Conservation (phyloP, 768 basidiomycete species). For the Lentinula lateritia region DNA sequence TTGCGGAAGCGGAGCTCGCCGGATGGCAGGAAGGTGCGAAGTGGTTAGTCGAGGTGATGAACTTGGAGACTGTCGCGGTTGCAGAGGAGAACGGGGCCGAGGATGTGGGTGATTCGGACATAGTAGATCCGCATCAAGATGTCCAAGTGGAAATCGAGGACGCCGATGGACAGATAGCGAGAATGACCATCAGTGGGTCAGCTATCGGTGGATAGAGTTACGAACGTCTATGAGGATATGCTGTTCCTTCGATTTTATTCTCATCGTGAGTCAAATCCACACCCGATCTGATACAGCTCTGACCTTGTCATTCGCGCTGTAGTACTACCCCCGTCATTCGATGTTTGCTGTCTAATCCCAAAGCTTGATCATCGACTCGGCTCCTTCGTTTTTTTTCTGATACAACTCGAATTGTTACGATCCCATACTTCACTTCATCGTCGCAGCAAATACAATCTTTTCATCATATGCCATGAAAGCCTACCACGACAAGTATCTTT, state of each 20-base stretch:
- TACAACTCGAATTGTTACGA: too few species aligned
- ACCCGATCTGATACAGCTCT: too few species aligned
- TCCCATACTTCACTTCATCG: too few species aligned
- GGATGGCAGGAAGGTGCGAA: slow-evolving; percentile 82
- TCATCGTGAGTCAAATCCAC: too few species aligned
- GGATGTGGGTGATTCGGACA: slow-evolving; percentile 22
- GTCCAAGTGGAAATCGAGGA: slow-evolving; percentile 71
- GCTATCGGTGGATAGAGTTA: background rate
- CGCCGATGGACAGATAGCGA: slow-evolving; percentile 63
- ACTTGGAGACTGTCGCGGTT: slow-evolving; percentile 45
- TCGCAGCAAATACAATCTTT: too few species aligned
- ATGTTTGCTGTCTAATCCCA: too few species aligned
- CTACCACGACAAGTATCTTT: too few species aligned
- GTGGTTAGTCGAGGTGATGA: slow-evolving; percentile 81
- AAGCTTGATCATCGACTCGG: too few species aligned
- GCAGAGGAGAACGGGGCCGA: slow-evolving; percentile 29
- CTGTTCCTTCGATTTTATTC: background rate
- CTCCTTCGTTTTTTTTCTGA: too few species aligned
- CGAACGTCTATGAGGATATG: background rate
- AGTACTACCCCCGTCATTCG: too few species aligned
- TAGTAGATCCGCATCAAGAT: slow-evolving; percentile 28
- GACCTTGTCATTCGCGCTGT: too few species aligned
- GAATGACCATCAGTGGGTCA: slow-evolving; percentile 46
- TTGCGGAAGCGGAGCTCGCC: slow-evolving; percentile 74
- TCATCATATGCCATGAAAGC: too few species aligned